Percentiles rank a stretch among this genome's conserved stretches.
phyloP scores from a whole-genome alignment of 2,329 filamentous ascomycete genomes.

The Hymenoscyphus repandus region DNA sequence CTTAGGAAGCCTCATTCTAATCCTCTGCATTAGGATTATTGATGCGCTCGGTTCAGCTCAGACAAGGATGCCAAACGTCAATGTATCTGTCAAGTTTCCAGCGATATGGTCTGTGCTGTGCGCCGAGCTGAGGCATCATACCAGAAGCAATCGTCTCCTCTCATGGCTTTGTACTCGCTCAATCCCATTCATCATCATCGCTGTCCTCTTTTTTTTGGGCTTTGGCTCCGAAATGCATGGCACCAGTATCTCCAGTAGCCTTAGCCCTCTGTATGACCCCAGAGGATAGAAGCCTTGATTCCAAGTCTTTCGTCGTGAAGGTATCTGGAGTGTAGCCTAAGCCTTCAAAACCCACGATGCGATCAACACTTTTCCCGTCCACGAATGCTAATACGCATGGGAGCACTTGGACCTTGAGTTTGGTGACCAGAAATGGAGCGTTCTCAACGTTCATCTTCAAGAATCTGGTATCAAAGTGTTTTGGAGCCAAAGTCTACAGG shows the following conservation, averaged over 20 bases:
- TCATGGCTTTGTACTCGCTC: slow-evolving; percentile 9
- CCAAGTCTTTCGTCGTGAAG: slow-evolving; percentile 49
- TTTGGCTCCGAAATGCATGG: slow-evolving; percentile 28
- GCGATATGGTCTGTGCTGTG: too few relatives aligned
- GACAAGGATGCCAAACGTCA: too few relatives aligned
- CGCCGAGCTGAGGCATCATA: too few relatives aligned
- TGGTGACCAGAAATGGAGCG: slow-evolving; percentile 53
- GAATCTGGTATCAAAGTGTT: slow-evolving; percentile 54
- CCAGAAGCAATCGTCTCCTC: too few relatives aligned
- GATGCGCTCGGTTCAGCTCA: too few relatives aligned
- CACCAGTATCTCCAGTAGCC: slow-evolving; percentile 40
- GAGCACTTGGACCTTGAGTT: slow-evolving; percentile 51
- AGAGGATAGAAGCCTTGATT: slow-evolving; percentile 44
- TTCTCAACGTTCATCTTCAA: slow-evolving; percentile 55
- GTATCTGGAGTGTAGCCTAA: slow-evolving; percentile 46
- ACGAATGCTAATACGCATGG: slow-evolving; percentile 54
- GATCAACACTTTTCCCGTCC: slow-evolving; percentile 48
- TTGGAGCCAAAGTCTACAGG: slow-evolving; percentile 42
- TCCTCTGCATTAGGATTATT: too few relatives aligned
- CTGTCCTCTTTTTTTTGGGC: slow-evolving; percentile 35
- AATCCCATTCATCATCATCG: slow-evolving; percentile 46
- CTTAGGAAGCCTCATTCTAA: too few relatives aligned
- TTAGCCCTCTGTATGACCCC: slow-evolving; percentile 48
- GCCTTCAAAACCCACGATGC: slow-evolving; percentile 55
- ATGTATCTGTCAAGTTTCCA: too few relatives aligned